These are phyloP conservation scores for Colletotrichum sp. DNA, from an alignment of 2,329 filamentous ascomycete species.

Conservation along the genomic window DNA sequence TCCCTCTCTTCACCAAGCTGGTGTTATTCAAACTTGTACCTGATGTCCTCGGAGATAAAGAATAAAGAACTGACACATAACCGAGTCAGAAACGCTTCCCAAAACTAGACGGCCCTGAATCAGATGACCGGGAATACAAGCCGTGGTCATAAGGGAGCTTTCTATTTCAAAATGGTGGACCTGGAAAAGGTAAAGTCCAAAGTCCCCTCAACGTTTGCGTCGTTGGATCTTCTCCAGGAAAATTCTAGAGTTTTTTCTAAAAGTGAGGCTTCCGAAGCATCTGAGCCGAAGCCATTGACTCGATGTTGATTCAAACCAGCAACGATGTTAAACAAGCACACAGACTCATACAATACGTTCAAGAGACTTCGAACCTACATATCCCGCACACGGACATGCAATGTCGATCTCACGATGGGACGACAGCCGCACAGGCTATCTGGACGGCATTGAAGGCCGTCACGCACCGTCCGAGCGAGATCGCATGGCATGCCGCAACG, in stretches of 20 bases:
- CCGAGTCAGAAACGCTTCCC: not conserved
- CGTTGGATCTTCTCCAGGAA: not conserved
- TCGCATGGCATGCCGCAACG: not conserved
- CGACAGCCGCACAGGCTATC: not conserved
- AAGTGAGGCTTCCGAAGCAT: not conserved
- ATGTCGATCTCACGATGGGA: not conserved
- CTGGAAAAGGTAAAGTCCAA: not conserved
- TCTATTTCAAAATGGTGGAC: not conserved
- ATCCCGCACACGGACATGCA: not conserved
- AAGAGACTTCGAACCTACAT: not conserved
- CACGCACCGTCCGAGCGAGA: not conserved
- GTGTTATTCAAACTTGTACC: accelerated
- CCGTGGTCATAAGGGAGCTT: not conserved
- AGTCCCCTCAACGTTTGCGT: not conserved
- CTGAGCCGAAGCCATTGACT: accelerated
- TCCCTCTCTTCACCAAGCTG: not conserved
- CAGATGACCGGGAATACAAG: not conserved
- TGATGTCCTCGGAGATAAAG: not conserved
- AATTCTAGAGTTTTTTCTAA: not conserved
- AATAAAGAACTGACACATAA: not conserved
- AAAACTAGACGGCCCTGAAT: not conserved
- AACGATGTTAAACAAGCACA: not conserved
- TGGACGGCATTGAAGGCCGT: not conserved
- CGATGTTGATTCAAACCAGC: not conserved
- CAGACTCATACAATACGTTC: not conserved